phyloP scores from a whole-genome alignment of 257 asterid species.

The Nicotiana benthamiana region DNA sequence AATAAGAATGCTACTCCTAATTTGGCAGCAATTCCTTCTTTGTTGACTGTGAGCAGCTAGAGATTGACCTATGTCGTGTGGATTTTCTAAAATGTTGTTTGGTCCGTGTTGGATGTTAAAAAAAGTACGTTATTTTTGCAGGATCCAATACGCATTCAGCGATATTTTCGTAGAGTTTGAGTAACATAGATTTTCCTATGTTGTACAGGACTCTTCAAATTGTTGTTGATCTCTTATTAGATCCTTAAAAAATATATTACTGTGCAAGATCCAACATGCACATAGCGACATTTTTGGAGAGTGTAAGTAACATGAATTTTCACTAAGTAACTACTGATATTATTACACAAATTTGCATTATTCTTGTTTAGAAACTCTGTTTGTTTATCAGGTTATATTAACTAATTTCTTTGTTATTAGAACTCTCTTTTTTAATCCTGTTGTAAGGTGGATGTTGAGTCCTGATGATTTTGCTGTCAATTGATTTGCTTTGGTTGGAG shows the following conservation, averaged over 20 bases:
- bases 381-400: not conserved
- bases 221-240: accelerated
- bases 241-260: no score
- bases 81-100: no score
- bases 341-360: not conserved
- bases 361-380: not conserved
- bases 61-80: not conserved
- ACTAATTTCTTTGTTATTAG: not conserved
- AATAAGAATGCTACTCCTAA: conserved; percentile 58
- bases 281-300: no score
- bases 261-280: no score
- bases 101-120: no score
- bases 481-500: not conserved
- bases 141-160: no score
- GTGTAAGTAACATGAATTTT: no score
- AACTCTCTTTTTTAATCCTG: not conserved
- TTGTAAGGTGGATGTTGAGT: not conserved
- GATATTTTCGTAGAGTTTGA: no score
- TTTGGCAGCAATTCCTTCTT: conserved; percentile 76
- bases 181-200: no score
- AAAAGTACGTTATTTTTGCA: no score
- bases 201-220: no score
- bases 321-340: not conserved
- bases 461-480: not conserved
- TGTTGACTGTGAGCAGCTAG: conserved; percentile 71